phyloP scores from a whole-genome alignment of 2,329 filamentous ascomycete species.

The Mycosphaerella sp. region DNA sequence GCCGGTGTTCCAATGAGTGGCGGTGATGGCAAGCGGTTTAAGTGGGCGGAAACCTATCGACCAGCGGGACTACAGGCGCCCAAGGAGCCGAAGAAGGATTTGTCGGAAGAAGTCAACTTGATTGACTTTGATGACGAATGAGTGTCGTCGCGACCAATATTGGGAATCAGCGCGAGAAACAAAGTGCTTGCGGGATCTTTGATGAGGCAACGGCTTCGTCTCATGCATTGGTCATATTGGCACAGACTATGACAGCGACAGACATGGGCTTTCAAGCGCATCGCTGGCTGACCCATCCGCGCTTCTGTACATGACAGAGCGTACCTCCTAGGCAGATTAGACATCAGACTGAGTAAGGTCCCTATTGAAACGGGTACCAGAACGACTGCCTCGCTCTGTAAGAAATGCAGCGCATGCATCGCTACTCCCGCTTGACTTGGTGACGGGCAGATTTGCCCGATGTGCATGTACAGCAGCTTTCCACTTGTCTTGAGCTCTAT shows the following conservation, averaged over 20 bases:
- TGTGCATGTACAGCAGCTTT: background rate
- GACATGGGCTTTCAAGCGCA: no score
- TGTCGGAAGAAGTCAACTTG: constrained; percentile 8
- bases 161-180: background rate
- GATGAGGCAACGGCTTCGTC: background rate
- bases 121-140: constrained; percentile 5
- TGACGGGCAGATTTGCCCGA: no score
- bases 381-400: no score
- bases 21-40: constrained; percentile 2
- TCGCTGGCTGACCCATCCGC: no score
- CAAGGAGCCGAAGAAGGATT: constrained; percentile 1
- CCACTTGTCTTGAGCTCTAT: background rate
- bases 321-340: no score
- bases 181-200: background rate
- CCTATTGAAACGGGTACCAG: no score
- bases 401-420: no score
- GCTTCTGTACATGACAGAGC: no score
- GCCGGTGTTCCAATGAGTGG: background rate
- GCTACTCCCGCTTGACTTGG: no score
- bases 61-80: background rate
- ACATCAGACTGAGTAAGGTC: no score
- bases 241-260: background rate
- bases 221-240: background rate
- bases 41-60: constrained; percentile 7
- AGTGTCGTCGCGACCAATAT: no score